Conservation (phyloP, 2,329 filamentous ascomycete genomes). For the Daldinia eschscholtzii region DNA sequence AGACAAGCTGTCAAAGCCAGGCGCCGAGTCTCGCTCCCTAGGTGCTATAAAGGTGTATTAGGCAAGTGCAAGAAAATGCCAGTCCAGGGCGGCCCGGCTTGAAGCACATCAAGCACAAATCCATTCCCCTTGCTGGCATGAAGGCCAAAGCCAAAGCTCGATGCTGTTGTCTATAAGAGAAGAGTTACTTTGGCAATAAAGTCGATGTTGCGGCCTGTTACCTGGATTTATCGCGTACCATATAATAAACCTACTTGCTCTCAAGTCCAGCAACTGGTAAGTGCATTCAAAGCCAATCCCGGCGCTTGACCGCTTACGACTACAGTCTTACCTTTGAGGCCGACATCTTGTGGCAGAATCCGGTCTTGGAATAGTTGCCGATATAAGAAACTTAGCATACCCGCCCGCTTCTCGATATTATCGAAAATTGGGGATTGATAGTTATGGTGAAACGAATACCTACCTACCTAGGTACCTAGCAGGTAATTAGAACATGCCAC, state of each 20-base stretch:
- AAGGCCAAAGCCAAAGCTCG: neutral
- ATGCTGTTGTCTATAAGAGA: neutral
- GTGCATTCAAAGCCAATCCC: neutral
- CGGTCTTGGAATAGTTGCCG: neutral
- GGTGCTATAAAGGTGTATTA: too few species aligned
- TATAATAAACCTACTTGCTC: neutral
- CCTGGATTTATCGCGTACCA: neutral
- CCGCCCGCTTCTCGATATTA: neutral
- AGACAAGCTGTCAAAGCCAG: neutral
- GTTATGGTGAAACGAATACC: neutral
- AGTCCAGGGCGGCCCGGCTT: neutral
- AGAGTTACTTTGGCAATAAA: neutral
- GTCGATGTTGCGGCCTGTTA: neutral
- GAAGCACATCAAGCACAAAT: neutral
- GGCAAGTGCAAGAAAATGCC: neutral
- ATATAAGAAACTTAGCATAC: neutral
- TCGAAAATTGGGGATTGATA: neutral
- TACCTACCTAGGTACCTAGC: neutral
- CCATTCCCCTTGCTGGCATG: neutral
- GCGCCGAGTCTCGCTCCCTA: too few species aligned
- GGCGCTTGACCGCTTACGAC: neutral
- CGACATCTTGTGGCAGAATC: neutral
- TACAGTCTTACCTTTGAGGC: neutral
- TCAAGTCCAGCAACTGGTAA: neutral
- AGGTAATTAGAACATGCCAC: too few species aligned